Base-by-base conservation (phyloP, 495 filamentous ascomycete genomes). In the Aspergillus baeticus region DNA sequence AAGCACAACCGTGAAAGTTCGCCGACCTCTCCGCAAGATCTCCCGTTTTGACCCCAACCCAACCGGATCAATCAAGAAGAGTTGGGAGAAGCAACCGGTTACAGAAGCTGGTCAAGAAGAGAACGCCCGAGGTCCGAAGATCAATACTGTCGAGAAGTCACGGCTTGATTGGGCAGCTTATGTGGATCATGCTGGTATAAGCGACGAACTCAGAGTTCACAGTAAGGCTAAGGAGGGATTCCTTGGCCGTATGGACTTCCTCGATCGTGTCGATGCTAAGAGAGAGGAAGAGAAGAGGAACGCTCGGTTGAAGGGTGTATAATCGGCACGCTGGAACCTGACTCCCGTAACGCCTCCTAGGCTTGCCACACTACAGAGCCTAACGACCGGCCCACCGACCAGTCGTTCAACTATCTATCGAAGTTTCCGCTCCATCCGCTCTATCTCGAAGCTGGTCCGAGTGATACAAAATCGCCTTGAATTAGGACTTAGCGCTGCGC, bases 61-160 rank as follows among this genome's bases (percentile, higher is more conserved):
- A 15, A 68, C 68, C 14, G 69, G 71, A n/a, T 52, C 66, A 20
- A 77, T 80, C 60, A 80, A 79, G 66, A 76, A 80, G 68, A 76
- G 73, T 68, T 74, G 74, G 77, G 68, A 75, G 69, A 75, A 74
- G 64, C 69, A 72, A 42, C 43, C 63, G 8, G 33, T 56, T 23
- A 29, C 63, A 1, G 69, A 68, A 34, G 52, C 51, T 18, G 57
- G 53, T 4, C 36, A 34, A 13, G 49, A 54, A 42, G 65, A 66
- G 31, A 68, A 73, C 59, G 77, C 78, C 5, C 81, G 81, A 54
- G 87, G 88, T 43, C 85, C 87, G 66, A 97, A 97, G 66, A 81
- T 98, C 65, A 98, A 96, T 68, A 96, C 92, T 1, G 87, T 98
- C 20, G 92, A 98, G 75, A 98, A 98, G 77, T 92, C 88, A 34